phyloP scores from a whole-genome alignment of 306 rosid species.

The Aeschynomene evenia region DNA sequence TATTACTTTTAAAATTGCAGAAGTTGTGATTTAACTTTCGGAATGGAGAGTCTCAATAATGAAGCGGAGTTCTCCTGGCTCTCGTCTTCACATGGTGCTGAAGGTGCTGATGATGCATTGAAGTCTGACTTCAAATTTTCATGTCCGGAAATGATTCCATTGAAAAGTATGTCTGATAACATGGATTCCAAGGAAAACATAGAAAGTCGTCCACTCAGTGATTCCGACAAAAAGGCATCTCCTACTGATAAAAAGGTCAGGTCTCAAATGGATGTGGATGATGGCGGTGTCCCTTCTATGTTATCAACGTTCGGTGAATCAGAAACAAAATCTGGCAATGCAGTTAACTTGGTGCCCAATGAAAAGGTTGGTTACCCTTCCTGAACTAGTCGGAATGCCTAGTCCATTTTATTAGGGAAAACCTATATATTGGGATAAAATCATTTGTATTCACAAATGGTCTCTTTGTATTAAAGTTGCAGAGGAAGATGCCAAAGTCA shows the following conservation, averaged over 20 bases:
- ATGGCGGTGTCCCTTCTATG: constrained; percentile 33
- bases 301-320: constrained; percentile 38
- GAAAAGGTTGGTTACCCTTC: constrained; percentile 52
- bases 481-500: constrained; percentile 43
- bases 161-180: constrained; percentile 43
- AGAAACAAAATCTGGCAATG: constrained; percentile 34
- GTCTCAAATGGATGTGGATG: constrained; percentile 40
- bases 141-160: constrained; percentile 48
- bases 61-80: constrained; percentile 76
- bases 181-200: constrained; percentile 37
- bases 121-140: constrained; percentile 57
- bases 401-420: constrained; percentile 10
- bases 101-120: constrained; percentile 56
- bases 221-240: constrained; percentile 33
- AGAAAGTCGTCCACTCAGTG: constrained; percentile 35
- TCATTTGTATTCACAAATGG: neutral
- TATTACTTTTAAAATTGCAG: constrained; percentile 43
- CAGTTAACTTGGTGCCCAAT: constrained; percentile 33
- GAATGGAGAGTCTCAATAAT: constrained; percentile 56
- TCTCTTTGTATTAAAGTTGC: constrained; percentile 35
- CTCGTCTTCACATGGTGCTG: constrained; percentile 56
- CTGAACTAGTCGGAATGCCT: constrained; percentile 6
- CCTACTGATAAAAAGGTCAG: constrained; percentile 27
- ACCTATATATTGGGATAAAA: neutral
- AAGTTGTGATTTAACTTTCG: constrained; percentile 73